These are phyloP conservation scores for Ogataea trehaloabstinens DNA, from an alignment of 805 yeast species.

Conservation along the genomic window DNA sequence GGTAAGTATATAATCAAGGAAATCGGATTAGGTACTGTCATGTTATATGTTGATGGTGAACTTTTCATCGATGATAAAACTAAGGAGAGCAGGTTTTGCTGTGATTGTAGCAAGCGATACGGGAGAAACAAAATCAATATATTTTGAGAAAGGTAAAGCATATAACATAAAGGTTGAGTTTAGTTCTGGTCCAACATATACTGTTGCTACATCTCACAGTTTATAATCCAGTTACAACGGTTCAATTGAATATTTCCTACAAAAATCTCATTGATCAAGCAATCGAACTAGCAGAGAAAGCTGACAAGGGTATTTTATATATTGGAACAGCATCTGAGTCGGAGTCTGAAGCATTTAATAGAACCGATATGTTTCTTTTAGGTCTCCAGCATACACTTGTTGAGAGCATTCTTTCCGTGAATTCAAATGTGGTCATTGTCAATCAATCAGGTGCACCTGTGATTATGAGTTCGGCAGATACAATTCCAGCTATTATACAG, in stretches of 20 bases:
- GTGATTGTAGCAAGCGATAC: constrained; percentile 33
- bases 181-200: constrained; percentile 38
- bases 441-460: constrained; percentile 62
- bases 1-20: constrained; percentile 39
- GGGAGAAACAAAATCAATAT: constrained; percentile 13
- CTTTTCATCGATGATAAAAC: constrained; percentile 44
- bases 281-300: constrained; percentile 44
- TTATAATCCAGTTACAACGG: constrained; percentile 27
- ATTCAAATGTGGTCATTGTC: constrained; percentile 50
- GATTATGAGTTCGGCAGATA: constrained; percentile 49
- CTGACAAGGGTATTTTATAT: constrained; percentile 49
- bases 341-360: constrained; percentile 60
- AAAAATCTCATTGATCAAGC: constrained; percentile 39
- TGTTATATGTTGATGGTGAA: constrained; percentile 39
- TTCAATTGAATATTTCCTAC: constrained; percentile 30
- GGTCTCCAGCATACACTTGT: constrained; percentile 44
- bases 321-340: constrained; percentile 52
- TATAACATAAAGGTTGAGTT: constrained; percentile 38
- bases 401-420: constrained; percentile 41
- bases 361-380: constrained; percentile 49
- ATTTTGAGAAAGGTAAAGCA: constrained; percentile 32
- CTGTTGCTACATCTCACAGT: constrained; percentile 10
- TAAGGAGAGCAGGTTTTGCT: constrained; percentile 38
- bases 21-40: constrained; percentile 39
- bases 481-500: constrained; percentile 44